Evolutionary conservation across 176 grass and related monocot genomes (phyloP).

Genomic region (Chrysopogon serrulatus): DNA sequence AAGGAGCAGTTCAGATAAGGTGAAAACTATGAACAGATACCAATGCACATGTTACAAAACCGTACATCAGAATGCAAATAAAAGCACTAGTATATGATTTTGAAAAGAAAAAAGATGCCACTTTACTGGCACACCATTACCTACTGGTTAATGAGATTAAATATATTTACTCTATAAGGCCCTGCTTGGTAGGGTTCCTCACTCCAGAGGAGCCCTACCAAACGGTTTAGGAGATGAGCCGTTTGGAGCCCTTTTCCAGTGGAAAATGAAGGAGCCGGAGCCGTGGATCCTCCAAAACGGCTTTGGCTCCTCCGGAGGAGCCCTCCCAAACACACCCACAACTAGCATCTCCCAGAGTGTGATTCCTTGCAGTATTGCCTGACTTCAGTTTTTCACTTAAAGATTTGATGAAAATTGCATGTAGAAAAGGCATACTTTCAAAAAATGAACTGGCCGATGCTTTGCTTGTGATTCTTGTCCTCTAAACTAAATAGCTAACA

Average conservation of each 20-base stretch:
- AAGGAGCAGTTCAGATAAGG: background rate
- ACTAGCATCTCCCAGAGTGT: background rate
- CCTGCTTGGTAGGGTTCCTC: too few relatives aligned
- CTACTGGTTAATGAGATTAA: background rate
- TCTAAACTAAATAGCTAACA: background rate
- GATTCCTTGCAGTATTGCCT: background rate
- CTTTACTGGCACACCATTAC: background rate
- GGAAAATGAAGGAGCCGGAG: too few relatives aligned
- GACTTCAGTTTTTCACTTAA: conserved; percentile 4
- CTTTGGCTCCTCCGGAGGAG: too few relatives aligned
- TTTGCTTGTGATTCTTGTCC: background rate
- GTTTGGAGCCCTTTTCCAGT: too few relatives aligned
- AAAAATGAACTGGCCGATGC: background rate
- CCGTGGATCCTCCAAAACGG: too few relatives aligned
- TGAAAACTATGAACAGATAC: background rate
- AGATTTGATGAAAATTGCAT: background rate
- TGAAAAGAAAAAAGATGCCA: background rate
- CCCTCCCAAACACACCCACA: too few relatives aligned
- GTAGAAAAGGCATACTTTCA: background rate
- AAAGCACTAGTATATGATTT: background rate
- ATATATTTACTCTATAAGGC: background rate
- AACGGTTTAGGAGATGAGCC: too few relatives aligned
- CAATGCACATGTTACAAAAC: background rate
- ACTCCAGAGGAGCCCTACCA: too few relatives aligned
- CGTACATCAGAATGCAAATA: background rate